Percentiles rank a stretch among this genome's conserved stretches.
phyloP scores from a whole-genome alignment of 805 yeast genomes.

The Candida rishiriensis region DNA sequence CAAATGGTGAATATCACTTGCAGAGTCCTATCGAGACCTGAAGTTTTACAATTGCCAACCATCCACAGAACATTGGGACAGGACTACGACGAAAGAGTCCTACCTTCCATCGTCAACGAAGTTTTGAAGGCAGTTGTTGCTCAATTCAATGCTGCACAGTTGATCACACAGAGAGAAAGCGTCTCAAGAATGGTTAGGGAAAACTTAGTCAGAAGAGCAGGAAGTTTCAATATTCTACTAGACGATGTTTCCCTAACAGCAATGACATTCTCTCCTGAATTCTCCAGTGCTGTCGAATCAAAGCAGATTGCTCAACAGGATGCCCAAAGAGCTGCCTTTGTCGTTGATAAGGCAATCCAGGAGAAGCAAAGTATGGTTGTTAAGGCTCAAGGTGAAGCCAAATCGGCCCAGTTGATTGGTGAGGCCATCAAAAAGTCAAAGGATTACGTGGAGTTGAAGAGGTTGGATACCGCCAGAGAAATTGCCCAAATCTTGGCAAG shows the following conservation, averaged over 20 bases:
- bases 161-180: constrained; percentile 97
- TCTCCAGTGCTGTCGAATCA: constrained; percentile 96
- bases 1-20: constrained; percentile 99
- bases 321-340: constrained; percentile 96
- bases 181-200: constrained; percentile 91
- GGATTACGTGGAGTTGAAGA: constrained; percentile 94
- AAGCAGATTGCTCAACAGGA: constrained; percentile 99
- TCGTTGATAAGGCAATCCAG: constrained; percentile 95
- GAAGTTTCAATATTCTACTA: constrained; percentile 76
- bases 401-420: constrained; percentile 96
- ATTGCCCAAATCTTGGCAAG: constrained; percentile 80
- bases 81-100: constrained; percentile 94
- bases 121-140: constrained; percentile 96
- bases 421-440: constrained; percentile 95
- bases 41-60: constrained; percentile 68
- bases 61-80: constrained; percentile 89
- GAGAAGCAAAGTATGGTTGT: constrained; percentile 97
- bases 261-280: constrained; percentile 98
- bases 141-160: constrained; percentile 96
- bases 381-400: constrained; percentile 97
- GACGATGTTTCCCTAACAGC: constrained; percentile 96
- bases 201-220: constrained; percentile 84
- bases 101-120: constrained; percentile 97
- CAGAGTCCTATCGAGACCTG: constrained; percentile 91
- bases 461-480: constrained; percentile 95